Evolutionary conservation across 768 basidiomycete genomes (phyloP), one percentile per base, ranked within the genome.

Genomic region (Termitomyces sp.): DNA sequence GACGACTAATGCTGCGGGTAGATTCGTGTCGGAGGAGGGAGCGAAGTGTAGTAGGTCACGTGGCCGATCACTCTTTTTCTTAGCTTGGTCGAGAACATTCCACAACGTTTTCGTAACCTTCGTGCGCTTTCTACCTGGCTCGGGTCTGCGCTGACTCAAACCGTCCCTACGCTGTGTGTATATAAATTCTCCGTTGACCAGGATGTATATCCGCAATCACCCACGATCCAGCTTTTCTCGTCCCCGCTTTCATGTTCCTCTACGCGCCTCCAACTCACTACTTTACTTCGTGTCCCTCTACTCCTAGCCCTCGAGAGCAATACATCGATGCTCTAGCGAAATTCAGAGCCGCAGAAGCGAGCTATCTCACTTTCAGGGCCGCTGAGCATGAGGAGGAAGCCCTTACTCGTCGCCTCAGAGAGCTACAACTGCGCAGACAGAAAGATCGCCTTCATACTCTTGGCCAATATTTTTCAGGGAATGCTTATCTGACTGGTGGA

Each of bases 241-340:
- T 7, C 24, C 22, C 13, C 20, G 7, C 10, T 14, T 13, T 24
- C 10, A 20, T 48, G 47, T 48, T 48, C 2, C 28, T 30, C 24
- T 26, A 38, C 16, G 12, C 24, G 33, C 24, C 30, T 8, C 61
- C 61, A 48, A 48, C 59, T 56, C 51, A 10, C 40, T 43, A 46
- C 38, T 32, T 16, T n/a, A n/a, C 35, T 1, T 51, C 24, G 30
- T 46, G 43, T 49, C 14, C 32, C 14, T 47, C 45, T 47, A 4
- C 45, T 12, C 14, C 36, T 54, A 63, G 44, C 49, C 64, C 73
- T 35, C 69, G 70, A 32, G 69, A 73, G n/a, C 69, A 63, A 33
- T 76, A 76, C 61, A 60, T 73, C n/a, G 66, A 68, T 51, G 72
- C 75, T 32, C 60, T 75, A 38, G 72, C 73, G 4, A 65, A 70